Percentiles rank a stretch among this genome's conserved stretches.
These are phyloP conservation scores for Aspergillus tubingensis DNA, from an alignment of 2,329 filamentous ascomycete genomes.

Conservation along the genomic window DNA sequence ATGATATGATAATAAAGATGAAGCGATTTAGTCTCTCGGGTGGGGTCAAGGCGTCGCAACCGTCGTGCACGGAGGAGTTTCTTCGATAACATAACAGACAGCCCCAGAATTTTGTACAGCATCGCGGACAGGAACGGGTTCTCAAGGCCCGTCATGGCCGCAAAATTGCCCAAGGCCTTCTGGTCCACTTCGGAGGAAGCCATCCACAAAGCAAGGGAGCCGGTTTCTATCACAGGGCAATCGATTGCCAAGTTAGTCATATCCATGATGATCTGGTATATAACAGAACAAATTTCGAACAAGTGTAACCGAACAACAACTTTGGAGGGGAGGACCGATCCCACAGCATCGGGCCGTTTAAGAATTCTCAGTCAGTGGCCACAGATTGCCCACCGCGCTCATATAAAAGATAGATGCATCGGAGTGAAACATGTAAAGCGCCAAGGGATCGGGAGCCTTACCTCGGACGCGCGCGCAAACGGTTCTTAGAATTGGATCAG, in stretches of 20 bases:
- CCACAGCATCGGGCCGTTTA: not conserved
- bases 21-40: constrained; percentile 75
- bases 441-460: constrained; percentile 27
- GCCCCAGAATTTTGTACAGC: constrained; percentile 86
- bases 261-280: constrained; percentile 9
- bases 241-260: constrained; percentile 34
- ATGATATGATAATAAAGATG: constrained; percentile 88
- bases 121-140: constrained; percentile 74
- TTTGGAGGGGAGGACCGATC: not conserved
- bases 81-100: constrained; percentile 83
- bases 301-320: not conserved
- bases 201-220: constrained; percentile 61
- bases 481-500: constrained; percentile 16
- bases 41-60: constrained; percentile 76
- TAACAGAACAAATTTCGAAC: not conserved
- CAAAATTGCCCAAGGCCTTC: constrained; percentile 90
- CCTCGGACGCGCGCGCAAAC: constrained; percentile 32
- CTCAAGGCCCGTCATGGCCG: constrained; percentile 73
- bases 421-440: constrained; percentile 17
- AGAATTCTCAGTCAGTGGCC: not conserved
- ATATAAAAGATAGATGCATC: not conserved
- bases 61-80: constrained; percentile 82
- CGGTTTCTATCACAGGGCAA: constrained; percentile 32
- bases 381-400: not conserved
- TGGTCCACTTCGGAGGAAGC: constrained; percentile 96